Percentiles rank a stretch among this genome's conserved stretches.
These are phyloP conservation scores for Hypoxylon rickii DNA, from an alignment of 495 filamentous ascomycete species.

Conservation along the genomic window DNA sequence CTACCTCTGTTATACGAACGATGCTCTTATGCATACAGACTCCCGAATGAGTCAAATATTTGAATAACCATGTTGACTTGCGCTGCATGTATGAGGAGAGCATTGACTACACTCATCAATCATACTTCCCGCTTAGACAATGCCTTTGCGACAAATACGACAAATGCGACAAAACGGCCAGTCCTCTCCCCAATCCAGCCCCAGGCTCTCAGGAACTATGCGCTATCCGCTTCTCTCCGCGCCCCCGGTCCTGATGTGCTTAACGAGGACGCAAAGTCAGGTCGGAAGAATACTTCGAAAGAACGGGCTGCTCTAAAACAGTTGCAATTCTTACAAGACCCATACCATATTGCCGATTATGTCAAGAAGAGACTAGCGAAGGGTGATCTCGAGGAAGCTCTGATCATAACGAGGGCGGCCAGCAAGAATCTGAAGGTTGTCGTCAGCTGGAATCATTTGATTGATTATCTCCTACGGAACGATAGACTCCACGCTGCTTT, in stretches of 20 bases:
- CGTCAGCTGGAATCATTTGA: constrained; percentile 86
- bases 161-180: background rate
- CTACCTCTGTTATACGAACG: too few species aligned
- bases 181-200: background rate
- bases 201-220: constrained; percentile 13
- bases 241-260: background rate
- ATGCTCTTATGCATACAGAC: too few species aligned
- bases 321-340: constrained; percentile 68
- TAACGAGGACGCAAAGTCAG: constrained; percentile 22
- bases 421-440: constrained; percentile 62
- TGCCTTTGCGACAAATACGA: background rate
- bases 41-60: too few species aligned
- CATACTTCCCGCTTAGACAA: constrained; percentile 6
- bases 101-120: constrained; percentile 14
- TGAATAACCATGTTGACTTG: constrained; percentile 47
- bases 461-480: constrained; percentile 69
- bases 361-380: constrained; percentile 59
- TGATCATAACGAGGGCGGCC: constrained; percentile 66
- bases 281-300: constrained; percentile 19
- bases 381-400: constrained; percentile 64
- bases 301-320: constrained; percentile 54
- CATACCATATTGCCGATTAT: constrained; percentile 65
- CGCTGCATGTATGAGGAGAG: constrained; percentile 41
- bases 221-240: background rate
- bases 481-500: constrained; percentile 63